phyloP scores from a whole-genome alignment of 495 filamentous ascomycete species.

The Penicillium subrubescens region DNA sequence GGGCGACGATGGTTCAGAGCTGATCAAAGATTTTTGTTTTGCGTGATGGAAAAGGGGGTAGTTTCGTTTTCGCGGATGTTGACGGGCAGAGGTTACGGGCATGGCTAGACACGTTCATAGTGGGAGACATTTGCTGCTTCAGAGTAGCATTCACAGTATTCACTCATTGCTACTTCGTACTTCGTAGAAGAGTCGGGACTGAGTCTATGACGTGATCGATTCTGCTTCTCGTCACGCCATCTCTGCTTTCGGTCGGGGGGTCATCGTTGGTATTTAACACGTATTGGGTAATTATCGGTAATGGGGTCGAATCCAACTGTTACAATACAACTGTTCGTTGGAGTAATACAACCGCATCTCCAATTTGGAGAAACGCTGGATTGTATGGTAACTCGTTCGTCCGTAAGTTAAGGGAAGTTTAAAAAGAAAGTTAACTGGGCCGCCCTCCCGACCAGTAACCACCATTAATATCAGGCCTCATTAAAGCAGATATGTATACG shows the following conservation, averaged over 20 bases:
- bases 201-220: conserved; percentile 30
- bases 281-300: background rate
- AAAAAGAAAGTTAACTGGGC: background rate
- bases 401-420: background rate
- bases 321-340: background rate
- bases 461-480: background rate
- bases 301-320: background rate
- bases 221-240: background rate
- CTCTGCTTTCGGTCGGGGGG: conserved; percentile 16
- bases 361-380: background rate
- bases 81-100: background rate
- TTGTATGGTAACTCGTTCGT: background rate
- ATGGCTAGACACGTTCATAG: background rate
- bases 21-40: background rate
- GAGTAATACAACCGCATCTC: background rate
- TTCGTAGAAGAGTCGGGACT: background rate
- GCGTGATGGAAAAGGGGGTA: background rate
- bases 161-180: background rate
- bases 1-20: background rate
- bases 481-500: background rate
- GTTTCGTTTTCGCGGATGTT: background rate
- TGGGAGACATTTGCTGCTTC: background rate
- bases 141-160: background rate
- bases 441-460: background rate
- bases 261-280: background rate